These are phyloP conservation scores for Akanthomyces muscarius DNA, from an alignment of 2,329 filamentous ascomycete genomes.

Conservation along the genomic window DNA sequence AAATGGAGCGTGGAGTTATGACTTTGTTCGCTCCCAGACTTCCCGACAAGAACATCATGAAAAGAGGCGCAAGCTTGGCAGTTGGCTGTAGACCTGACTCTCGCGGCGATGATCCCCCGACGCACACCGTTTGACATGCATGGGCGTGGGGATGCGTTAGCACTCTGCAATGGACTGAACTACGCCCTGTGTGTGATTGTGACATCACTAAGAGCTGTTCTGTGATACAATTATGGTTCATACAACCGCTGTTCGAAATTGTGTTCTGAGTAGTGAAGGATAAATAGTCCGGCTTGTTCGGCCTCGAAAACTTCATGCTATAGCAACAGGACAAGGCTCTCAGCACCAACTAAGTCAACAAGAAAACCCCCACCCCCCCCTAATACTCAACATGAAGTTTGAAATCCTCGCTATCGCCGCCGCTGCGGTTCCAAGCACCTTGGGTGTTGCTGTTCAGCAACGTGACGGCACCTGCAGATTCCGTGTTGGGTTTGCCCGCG, in stretches of 20 bases:
- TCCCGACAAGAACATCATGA: no score
- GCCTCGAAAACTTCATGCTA: neutral
- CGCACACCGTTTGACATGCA: neutral
- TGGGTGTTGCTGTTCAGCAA: neutral
- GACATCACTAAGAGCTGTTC: neutral
- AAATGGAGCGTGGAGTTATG: neutral
- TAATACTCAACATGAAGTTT: neutral
- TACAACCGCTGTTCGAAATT: neutral
- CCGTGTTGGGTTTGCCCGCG: slow-evolving; percentile 6
- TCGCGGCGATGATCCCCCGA: neutral
- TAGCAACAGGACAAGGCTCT: neutral
- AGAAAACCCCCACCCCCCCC: no score
- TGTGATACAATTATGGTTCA: neutral
- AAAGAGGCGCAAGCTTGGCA: neutral
- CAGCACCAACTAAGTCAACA: neutral
- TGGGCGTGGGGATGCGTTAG: neutral
- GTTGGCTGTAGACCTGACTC: neutral
- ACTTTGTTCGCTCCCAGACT: no score
- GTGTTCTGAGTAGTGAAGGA: neutral
- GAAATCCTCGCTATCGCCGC: neutral
- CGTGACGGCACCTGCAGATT: neutral
- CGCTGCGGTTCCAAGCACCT: neutral
- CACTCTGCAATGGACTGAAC: neutral
- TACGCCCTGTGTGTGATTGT: neutral
- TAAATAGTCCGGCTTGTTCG: neutral